Evolutionary conservation across 1,284 basidiomycete genomes (phyloP).

Genomic region (Leccinum pseudoinsigne): DNA sequence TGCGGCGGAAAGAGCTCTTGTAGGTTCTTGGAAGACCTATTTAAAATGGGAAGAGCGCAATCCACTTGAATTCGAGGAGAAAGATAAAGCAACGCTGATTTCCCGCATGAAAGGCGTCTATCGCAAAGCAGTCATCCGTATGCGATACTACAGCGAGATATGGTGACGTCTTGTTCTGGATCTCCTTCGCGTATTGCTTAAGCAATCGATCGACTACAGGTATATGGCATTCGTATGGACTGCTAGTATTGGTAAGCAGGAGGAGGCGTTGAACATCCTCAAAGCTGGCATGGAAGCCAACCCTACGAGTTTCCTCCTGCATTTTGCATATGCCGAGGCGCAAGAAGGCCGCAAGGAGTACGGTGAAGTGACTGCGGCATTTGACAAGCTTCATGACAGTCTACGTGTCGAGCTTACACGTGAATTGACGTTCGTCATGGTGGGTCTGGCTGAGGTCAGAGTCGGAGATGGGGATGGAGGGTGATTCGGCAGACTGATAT

Average conservation of each 20-base stretch:
- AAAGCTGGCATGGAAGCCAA: constrained; percentile 90
- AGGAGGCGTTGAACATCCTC: constrained; percentile 82
- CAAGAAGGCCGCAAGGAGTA: constrained; percentile 73
- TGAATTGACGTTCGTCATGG: constrained; percentile 12
- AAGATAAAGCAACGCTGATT: constrained; percentile 68
- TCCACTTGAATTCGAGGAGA: constrained; percentile 90
- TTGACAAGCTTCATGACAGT: constrained; percentile 68
- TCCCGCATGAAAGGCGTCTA: constrained; percentile 83
- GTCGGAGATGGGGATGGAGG: constrained; percentile 36
- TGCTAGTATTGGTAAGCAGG: constrained; percentile 68
- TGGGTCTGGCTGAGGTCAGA: constrained; percentile 32
- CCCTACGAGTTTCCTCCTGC: constrained; percentile 82
- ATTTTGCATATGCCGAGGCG: constrained; percentile 87
- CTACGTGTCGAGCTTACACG: constrained; percentile 66
- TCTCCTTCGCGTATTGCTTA: constrained; percentile 15
- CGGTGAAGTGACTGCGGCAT: constrained; percentile 66
- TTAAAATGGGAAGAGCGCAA: constrained; percentile 97
- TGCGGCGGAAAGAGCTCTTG: constrained; percentile 68
- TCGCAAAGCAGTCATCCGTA: constrained; percentile 83
- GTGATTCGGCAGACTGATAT: constrained; percentile 21
- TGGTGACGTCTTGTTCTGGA: constrained; percentile 55
- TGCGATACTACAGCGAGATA: constrained; percentile 95
- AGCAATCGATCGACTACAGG: constrained; percentile 43
- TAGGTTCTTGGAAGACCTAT: constrained; percentile 89
- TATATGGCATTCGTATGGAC: constrained; percentile 91